A percentile compares a stretch with the other conserved stretches of the same genome.
Evolutionary conservation across 202 grass and related monocot genomes (phyloP).

Genomic region (Carex sylvatica): DNA sequence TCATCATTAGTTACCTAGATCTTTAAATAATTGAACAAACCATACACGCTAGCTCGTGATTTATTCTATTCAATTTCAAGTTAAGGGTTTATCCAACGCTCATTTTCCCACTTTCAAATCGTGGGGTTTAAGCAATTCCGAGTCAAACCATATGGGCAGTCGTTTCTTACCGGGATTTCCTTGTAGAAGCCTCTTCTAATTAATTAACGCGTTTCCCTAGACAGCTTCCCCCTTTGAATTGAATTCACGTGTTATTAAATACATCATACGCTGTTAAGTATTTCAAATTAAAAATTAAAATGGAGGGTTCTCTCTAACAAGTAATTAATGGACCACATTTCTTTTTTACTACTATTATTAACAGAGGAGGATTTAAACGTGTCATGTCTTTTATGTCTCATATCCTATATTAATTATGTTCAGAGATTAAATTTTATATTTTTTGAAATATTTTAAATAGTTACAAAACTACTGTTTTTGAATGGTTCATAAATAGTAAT

Average conservation of each 20-base stretch:
- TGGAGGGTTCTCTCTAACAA: too few relatives aligned
- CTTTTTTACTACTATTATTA: too few relatives aligned
- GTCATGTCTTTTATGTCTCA: too few relatives aligned
- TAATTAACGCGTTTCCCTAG: neutral
- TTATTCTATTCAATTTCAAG: neutral
- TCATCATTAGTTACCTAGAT: neutral
- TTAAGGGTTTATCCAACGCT: neutral
- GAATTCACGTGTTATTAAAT: neutral
- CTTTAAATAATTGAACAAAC: neutral
- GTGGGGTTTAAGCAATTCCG: neutral
- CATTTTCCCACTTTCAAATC: neutral
- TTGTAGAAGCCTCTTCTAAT: neutral
- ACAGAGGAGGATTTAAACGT: too few relatives aligned
- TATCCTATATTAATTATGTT: too few relatives aligned
- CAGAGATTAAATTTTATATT: too few relatives aligned
- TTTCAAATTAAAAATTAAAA: neutral
- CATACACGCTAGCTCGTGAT: neutral
- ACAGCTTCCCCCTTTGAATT: neutral
- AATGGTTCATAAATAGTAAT: too few relatives aligned
- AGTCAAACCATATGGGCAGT: conserved; percentile 8
- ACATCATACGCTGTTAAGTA: neutral
- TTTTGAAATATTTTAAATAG: too few relatives aligned
- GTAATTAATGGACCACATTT: too few relatives aligned
- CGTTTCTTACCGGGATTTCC: neutral
- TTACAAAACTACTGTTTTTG: too few relatives aligned